Base-by-base conservation (phyloP, 306 rosid genomes). In the Hippophae rhamnoides region DNA sequence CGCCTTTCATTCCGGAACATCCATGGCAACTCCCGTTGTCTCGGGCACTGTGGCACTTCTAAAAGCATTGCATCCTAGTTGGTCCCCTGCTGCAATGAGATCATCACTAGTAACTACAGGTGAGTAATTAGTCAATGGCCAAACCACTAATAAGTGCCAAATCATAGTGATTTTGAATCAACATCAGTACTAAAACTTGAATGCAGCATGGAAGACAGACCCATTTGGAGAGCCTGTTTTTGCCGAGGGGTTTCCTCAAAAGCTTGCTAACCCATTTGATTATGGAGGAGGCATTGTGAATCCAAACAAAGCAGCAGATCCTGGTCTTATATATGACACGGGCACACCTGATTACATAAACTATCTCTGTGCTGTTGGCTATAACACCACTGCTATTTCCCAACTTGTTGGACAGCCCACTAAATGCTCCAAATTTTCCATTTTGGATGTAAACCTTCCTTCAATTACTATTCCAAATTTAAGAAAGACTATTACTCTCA, bases 261-360 rank as follows among this genome's bases (percentile, higher is more conserved):
- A 81, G 62, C 74, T 64, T 63, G 84, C 79, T 4, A 57, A 75
- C 66, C 61, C 81, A 12, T 78, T 81, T 1, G 87, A 82, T 67
- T 75, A 56, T 12, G 88, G 84, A 7, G 82, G 84, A 2, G 84
- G 84, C n/a, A 62, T 82, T 23, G 74, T 76, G 42, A 71, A 82
- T 51, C 78, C 82, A 41, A 82, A 82, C 18, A 61, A 48, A 14
- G 80, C 80, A 41, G 67, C 78, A 65, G 57, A 79, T 56, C 88
- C 82, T 10, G 74, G 84, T 57, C 75, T 82, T n/a, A 63, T 84
- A 10, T 80, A 69, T 41, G 82, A 78, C 69, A 77, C 72, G 78
- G 68, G 49, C 25, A 48, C 58, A 8, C 9, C 75, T 6, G 78
- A 78, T 64, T 73, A 75, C 68, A 10, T 70, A 9, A 60, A 62